Percentiles rank a stretch among this genome's conserved stretches.
phyloP scores from a whole-genome alignment of 2,329 filamentous ascomycete genomes.

The Ophioceras dolichostomum region DNA sequence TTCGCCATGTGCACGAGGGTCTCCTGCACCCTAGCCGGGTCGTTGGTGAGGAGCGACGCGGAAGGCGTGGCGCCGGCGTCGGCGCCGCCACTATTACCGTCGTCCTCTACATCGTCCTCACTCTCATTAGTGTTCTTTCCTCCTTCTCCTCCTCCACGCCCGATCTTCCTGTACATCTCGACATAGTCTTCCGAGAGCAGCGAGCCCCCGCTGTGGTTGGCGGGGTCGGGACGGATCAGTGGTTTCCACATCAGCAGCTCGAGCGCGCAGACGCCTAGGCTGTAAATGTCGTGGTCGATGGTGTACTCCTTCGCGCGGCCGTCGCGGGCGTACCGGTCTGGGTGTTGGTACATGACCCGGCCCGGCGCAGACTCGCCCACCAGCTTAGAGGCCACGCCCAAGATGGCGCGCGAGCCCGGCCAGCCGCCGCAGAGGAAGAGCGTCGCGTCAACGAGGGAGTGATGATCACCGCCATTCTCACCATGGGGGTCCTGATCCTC shows the following conservation, averaged over 20 bases:
- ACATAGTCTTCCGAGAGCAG: neutral
- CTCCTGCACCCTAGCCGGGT: neutral
- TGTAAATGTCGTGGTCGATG: neutral
- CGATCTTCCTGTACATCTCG: neutral
- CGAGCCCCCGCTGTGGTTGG: neutral
- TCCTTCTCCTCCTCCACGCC: neutral
- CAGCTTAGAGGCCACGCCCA: neutral
- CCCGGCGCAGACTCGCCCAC: neutral
- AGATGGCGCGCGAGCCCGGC: neutral
- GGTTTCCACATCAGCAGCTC: neutral
- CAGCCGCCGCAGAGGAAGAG: neutral
- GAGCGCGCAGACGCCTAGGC: neutral
- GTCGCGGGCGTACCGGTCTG: neutral
- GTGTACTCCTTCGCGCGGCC: neutral
- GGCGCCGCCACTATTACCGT: no score
- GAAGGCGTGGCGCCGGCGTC: neutral
- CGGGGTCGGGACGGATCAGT: neutral
- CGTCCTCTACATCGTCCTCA: no score
- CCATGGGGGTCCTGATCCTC: neutral
- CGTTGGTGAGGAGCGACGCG: neutral
- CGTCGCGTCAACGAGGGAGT: neutral
- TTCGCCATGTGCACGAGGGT: neutral
- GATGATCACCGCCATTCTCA: no score
- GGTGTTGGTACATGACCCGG: neutral
- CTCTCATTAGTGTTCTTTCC: no score